A percentile compares a stretch with the other conserved stretches of the same genome.
phyloP scores from a whole-genome alignment of 2,329 filamentous ascomycete genomes.

The Magnaporthiopsis rhizophila region DNA sequence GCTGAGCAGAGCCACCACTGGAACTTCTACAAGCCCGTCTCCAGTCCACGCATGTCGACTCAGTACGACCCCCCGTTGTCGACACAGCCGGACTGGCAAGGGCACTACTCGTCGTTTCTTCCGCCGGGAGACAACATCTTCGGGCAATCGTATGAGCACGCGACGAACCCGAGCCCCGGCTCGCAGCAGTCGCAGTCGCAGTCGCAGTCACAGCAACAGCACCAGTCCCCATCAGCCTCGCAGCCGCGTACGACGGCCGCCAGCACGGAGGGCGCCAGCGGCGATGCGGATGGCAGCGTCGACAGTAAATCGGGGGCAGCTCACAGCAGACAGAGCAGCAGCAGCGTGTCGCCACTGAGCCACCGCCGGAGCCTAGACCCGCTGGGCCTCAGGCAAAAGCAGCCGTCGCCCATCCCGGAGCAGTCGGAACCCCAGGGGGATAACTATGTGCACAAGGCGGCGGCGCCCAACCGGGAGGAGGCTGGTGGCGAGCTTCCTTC shows the following conservation, averaged over 20 bases:
- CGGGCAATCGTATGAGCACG: conserved; percentile 35
- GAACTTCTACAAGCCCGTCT: conserved; percentile 43
- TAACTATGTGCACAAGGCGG: conserved; percentile 27
- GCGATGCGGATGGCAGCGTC: conserved; percentile 49
- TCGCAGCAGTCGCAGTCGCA: conserved; percentile 12
- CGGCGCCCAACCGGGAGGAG: conserved; percentile 27
- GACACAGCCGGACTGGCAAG: conserved; percentile 49
- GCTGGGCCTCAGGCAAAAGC: conserved; percentile 32
- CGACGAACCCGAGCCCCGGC: conserved; percentile 25
- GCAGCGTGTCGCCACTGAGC: conserved; percentile 22
- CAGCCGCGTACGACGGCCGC: conserved; percentile 28
- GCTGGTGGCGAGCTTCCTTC: conserved; percentile 31
- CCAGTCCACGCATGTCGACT: conserved; percentile 47
- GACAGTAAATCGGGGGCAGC: not conserved
- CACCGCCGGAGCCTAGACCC: conserved; percentile 31
- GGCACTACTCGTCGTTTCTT: conserved; percentile 41
- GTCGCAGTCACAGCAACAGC: conserved; percentile 6
- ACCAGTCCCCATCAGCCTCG: conserved; percentile 25
- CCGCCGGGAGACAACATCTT: conserved; percentile 37
- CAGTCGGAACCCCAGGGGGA: conserved; percentile 24
- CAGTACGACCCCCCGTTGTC: conserved; percentile 42
- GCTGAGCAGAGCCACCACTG: conserved; percentile 44
- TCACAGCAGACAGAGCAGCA: conserved; percentile 1
- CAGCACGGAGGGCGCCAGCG: conserved; percentile 26
- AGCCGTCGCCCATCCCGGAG: conserved; percentile 29